These are phyloP conservation scores for Didymella sp. DNA, from an alignment of 2,329 filamentous ascomycete genomes.

Conservation along the genomic window DNA sequence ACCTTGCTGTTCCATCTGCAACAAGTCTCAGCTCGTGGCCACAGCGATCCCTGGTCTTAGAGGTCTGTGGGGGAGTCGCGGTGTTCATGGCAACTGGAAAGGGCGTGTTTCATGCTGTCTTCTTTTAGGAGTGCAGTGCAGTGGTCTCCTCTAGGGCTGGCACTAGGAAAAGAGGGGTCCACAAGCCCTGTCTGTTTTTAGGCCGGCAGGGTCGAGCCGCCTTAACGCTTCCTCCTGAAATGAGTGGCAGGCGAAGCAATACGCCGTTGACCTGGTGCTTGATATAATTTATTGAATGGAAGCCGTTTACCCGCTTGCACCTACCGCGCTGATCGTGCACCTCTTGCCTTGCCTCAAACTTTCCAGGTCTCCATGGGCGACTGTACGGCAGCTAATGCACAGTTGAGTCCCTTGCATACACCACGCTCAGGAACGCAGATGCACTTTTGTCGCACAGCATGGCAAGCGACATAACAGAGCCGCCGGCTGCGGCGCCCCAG, in stretches of 20 bases:
- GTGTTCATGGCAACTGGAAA: conserved; percentile 11
- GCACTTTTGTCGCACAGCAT: conserved; percentile 37
- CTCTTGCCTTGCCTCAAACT: conserved; percentile 1
- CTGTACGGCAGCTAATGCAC: conserved; percentile 14
- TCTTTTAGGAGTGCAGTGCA: conserved; percentile 14
- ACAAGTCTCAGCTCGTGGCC: conserved; percentile 4
- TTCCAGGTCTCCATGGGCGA: conserved; percentile 8
- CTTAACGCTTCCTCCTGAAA: conserved; percentile 19
- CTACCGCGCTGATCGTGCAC: conserved; percentile 20
- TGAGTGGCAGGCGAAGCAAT: conserved; percentile 17
- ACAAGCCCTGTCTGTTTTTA: conserved; percentile 8
- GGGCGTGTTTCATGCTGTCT: conserved; percentile 11
- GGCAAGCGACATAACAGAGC: conserved; percentile 40
- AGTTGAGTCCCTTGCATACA: conserved; percentile 16
- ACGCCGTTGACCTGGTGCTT: conserved; percentile 11
- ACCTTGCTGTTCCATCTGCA: conserved; percentile 11
- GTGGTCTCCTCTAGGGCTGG: conserved; percentile 3
- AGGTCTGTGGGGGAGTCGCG: conserved; percentile 3
- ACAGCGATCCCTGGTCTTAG: conserved; percentile 12
- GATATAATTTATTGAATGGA: conserved; percentile 19
- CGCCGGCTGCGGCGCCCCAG: conserved; percentile 33
- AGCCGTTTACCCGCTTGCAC: conserved; percentile 35
- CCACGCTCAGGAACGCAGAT: conserved; percentile 21
- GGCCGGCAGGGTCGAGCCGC: conserved; percentile 16
- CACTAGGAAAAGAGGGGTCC: conserved; percentile 17